phyloP scores from a whole-genome alignment of 2,329 filamentous ascomycete species.

The Chalaropsis ovoidea region DNA sequence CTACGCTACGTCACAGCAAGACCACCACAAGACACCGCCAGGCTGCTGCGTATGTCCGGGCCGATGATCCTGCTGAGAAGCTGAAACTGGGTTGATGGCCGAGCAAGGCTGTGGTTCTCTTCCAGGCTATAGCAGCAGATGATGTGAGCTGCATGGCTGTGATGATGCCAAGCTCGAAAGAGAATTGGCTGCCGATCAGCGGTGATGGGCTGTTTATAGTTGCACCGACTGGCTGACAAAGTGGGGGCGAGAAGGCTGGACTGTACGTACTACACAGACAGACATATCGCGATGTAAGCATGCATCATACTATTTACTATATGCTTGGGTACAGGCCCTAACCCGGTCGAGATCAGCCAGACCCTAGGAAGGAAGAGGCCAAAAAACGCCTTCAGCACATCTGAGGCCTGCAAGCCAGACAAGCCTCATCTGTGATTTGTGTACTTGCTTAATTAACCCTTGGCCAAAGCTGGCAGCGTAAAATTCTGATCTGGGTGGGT shows the following conservation, averaged over 20 bases:
- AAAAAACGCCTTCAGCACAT: too few relatives aligned
- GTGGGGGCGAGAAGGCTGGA: not conserved
- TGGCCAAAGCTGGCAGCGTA: not conserved
- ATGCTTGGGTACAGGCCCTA: not conserved
- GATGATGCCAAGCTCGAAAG: not conserved
- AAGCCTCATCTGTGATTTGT: too few relatives aligned
- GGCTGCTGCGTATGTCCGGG: too few relatives aligned
- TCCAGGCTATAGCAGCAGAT: not conserved
- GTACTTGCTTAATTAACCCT: not conserved
- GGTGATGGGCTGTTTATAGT: not conserved
- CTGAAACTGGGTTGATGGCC: not conserved
- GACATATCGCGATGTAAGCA: not conserved
- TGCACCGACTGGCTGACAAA: not conserved
- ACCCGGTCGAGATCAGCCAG: not conserved
- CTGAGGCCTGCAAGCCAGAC: too few relatives aligned
- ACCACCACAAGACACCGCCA: too few relatives aligned
- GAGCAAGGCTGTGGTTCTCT: not conserved
- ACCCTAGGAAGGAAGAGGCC: too few relatives aligned
- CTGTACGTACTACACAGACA: not conserved
- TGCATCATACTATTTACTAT: not conserved
- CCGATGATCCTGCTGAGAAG: not conserved
- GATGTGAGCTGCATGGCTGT: not conserved
- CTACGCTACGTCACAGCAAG: too few relatives aligned
- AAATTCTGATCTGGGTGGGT: conserved; percentile 3
- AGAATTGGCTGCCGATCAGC: not conserved